Conservation (phyloP, 768 basidiomycete genomes). For the Paxillus involutus region DNA sequence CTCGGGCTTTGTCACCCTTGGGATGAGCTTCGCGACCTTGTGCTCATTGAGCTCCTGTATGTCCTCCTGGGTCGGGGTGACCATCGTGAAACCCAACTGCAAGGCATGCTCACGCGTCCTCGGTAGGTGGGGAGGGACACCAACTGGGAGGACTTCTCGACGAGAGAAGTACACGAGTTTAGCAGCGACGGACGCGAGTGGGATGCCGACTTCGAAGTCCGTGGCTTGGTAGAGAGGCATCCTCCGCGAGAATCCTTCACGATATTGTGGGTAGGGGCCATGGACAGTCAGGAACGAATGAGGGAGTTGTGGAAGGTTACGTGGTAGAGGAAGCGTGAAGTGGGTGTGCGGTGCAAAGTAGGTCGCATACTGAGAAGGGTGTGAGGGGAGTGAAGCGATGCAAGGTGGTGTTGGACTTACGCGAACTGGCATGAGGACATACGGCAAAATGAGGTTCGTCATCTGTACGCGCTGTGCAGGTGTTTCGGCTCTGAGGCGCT, state of each 20-base stretch:
- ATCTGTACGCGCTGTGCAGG: constrained; percentile 27
- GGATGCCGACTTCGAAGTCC: constrained; percentile 29
- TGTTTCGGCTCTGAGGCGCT: constrained; percentile 27
- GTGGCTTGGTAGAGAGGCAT: constrained; percentile 32
- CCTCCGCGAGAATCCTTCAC: constrained; percentile 30
- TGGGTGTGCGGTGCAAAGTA: constrained; percentile 64
- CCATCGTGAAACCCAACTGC: constrained; percentile 23
- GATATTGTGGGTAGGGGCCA: constrained; percentile 50
- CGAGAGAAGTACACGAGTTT: constrained; percentile 63
- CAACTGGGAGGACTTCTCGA: constrained; percentile 48
- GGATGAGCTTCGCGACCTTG: constrained; percentile 32
- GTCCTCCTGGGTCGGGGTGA: constrained; percentile 56
- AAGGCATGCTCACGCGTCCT: constrained; percentile 31
- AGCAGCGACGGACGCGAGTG: constrained; percentile 56
- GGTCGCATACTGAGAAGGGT: constrained; percentile 46
- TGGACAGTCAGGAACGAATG: constrained; percentile 38
- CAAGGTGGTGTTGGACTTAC: constrained; percentile 24
- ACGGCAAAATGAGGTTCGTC: constrained; percentile 40
- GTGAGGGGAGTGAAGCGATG: constrained; percentile 7
- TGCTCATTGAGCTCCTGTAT: constrained; percentile 54
- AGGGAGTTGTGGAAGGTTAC: constrained; percentile 14
- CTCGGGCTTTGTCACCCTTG: constrained; percentile 14
- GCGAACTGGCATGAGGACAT: constrained; percentile 50
- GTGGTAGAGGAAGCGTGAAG: constrained; percentile 49
- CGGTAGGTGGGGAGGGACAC: constrained; percentile 38